Conservation (phyloP, 495 filamentous ascomycete genomes). For the Thermochaetoides thermophila region DNA sequence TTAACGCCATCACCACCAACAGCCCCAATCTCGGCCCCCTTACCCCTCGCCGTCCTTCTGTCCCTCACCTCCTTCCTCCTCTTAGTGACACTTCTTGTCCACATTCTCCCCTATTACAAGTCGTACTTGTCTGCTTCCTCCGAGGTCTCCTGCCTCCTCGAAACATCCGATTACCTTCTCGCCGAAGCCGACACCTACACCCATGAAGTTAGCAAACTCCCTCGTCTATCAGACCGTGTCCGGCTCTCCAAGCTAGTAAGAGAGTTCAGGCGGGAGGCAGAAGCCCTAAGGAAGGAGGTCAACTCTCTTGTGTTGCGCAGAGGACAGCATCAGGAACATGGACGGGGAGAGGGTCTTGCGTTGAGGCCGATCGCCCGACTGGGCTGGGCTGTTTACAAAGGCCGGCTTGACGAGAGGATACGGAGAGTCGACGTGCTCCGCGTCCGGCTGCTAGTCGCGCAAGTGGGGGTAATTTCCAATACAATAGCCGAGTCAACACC, state of each 20-base stretch:
- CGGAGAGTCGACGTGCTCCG: slow-evolving; percentile 44
- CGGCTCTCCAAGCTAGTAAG: slow-evolving; percentile 34
- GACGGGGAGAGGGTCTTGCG: slow-evolving; percentile 3
- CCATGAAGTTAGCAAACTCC: slow-evolving; percentile 34
- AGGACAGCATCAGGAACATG: background rate
- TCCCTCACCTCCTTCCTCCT: slow-evolving; percentile 35
- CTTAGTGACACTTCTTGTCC: slow-evolving; percentile 26
- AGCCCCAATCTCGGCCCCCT: slow-evolving; percentile 22
- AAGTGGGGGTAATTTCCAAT: slow-evolving; percentile 37
- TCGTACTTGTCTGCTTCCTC: slow-evolving; percentile 34
- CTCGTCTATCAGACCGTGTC: slow-evolving; percentile 36
- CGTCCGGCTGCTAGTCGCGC: slow-evolving; percentile 42
- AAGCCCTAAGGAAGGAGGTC: slow-evolving; percentile 34
- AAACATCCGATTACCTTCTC: slow-evolving; percentile 33
- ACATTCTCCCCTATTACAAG: slow-evolving; percentile 27
- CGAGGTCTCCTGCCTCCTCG: slow-evolving; percentile 35
- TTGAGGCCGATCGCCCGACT: slow-evolving; percentile 27
- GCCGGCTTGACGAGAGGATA: slow-evolving; percentile 32
- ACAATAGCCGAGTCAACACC: slow-evolving; percentile 22
- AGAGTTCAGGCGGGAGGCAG: slow-evolving; percentile 42
- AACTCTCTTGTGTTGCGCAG: slow-evolving; percentile 25
- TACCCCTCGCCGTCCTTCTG: no score
- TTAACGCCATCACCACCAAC: background rate
- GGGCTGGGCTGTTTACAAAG: slow-evolving; percentile 33
- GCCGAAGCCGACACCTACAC: slow-evolving; percentile 39